Evolutionary conservation across 2,329 filamentous ascomycete species (phyloP).

Genomic region (Didymella sp.): DNA sequence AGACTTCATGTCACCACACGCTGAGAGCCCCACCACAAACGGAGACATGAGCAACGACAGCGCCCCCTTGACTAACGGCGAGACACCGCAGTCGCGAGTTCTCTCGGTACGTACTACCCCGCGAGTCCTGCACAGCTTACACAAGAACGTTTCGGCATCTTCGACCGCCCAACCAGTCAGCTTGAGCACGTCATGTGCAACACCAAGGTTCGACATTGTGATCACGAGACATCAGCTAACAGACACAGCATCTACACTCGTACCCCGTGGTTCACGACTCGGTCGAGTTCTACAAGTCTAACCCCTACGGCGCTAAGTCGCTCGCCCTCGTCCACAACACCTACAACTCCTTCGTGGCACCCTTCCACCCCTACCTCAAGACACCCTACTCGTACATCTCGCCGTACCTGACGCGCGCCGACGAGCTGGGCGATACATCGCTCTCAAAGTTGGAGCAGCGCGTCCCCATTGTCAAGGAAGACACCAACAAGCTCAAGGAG

Average conservation of each 20-base stretch:
- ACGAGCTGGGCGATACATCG: constrained; percentile 57
- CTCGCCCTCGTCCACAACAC: constrained; percentile 76
- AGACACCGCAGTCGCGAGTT: constrained; percentile 49
- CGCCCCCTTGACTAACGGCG: constrained; percentile 49
- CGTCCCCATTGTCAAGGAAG: constrained; percentile 57
- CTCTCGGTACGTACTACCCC: constrained; percentile 45
- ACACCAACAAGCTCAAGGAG: constrained; percentile 53
- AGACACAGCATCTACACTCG: constrained; percentile 74
- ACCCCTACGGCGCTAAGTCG: constrained; percentile 84
- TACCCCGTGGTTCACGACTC: constrained; percentile 85
- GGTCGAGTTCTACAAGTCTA: constrained; percentile 78
- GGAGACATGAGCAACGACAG: constrained; percentile 42
- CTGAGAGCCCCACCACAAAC: constrained; percentile 41
- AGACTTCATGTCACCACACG: constrained; percentile 44
- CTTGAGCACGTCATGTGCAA: constrained; percentile 4
- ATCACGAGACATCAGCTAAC: constrained; percentile 17
- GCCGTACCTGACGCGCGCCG: constrained; percentile 84
- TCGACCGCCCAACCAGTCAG: constrained; percentile 20
- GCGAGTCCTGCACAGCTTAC: constrained; percentile 3
- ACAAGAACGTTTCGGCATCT: constrained; percentile 10
- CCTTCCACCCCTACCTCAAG: constrained; percentile 77
- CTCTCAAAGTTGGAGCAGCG: constrained; percentile 47
- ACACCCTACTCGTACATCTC: constrained; percentile 82
- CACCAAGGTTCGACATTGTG: neutral
- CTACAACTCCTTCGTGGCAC: constrained; percentile 78